phyloP scores from a whole-genome alignment of 2,329 filamentous ascomycete genomes.

The Epichloe hybrida region DNA sequence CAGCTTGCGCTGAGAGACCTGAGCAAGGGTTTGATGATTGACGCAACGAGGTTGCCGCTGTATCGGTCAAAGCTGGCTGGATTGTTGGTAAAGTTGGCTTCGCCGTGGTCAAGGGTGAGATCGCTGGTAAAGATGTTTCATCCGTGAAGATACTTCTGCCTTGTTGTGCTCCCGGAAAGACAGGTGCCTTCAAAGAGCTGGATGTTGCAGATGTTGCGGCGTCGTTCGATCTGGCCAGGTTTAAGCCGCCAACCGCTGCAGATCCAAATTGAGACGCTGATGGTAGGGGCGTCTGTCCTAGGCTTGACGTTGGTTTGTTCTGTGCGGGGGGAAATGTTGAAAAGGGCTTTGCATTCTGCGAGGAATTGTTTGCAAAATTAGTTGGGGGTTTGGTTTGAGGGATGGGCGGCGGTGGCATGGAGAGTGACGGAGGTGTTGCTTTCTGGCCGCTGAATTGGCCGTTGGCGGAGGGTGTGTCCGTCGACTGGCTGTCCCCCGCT shows the following conservation, averaged over 20 bases:
- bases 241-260: not conserved
- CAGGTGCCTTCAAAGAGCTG: not conserved
- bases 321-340: not conserved
- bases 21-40: not conserved
- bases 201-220: not conserved
- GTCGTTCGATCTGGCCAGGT: not conserved
- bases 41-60: not conserved
- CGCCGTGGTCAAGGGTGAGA: not conserved
- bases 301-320: not conserved
- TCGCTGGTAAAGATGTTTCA: not conserved
- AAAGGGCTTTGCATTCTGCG: not conserved
- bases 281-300: not conserved
- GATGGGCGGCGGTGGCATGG: constrained; percentile 7
- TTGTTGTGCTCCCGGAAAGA: not conserved
- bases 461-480: not conserved
- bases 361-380: not conserved
- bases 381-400: constrained; percentile 1
- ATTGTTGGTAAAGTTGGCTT: not conserved
- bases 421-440: not conserved
- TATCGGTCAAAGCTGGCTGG: not conserved
- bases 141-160: not conserved
- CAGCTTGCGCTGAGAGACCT: not conserved
- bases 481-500: not conserved
- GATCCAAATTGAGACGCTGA: not conserved
- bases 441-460: not conserved